Evolutionary conservation across 225 moss, liverwort and hornwort genomes (phyloP).

Genomic region (Marchantia paleacea): DNA sequence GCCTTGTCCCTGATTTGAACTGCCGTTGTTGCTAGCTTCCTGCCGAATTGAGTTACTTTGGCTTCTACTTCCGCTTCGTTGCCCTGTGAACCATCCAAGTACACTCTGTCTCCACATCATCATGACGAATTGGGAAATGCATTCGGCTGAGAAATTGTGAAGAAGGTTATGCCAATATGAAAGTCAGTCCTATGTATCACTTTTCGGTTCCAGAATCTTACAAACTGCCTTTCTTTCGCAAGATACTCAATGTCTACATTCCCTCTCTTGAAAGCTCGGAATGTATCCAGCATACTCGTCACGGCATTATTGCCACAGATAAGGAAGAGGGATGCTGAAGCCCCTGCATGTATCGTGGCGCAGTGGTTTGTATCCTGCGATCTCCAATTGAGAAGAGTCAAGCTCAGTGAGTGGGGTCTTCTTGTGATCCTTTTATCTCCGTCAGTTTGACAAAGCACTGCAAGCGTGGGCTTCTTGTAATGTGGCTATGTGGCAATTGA

Average conservation of each 20-base stretch:
- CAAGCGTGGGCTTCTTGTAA: too few species aligned
- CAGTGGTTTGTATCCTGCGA: constrained; percentile 40
- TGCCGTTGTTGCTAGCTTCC: constrained; percentile 13
- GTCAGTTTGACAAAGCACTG: too few species aligned
- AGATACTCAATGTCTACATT: constrained; percentile 31
- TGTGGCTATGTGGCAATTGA: too few species aligned
- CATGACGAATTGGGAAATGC: too few species aligned
- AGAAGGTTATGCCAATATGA: too few species aligned
- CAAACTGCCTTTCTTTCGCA: constrained; percentile 10
- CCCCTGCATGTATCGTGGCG: too few species aligned
- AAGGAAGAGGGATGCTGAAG: constrained; percentile 30
- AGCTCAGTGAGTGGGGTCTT: not conserved
- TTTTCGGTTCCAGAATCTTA: too few species aligned
- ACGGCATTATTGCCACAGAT: constrained; percentile 23
- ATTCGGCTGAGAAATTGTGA: too few species aligned
- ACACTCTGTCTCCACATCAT: too few species aligned
- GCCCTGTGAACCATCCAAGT: constrained; percentile 1
- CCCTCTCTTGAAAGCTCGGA: constrained; percentile 9
- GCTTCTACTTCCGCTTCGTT: constrained; percentile 37
- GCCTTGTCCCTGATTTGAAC: constrained; percentile 34
- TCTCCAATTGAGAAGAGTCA: not conserved
- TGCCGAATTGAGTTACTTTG: constrained; percentile 27
- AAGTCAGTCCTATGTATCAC: too few species aligned
- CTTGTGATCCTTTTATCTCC: too few species aligned
- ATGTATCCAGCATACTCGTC: constrained; percentile 22